Evolutionary conservation across 2,329 filamentous ascomycete species (phyloP), one percentile per base, ranked within the genome.

Genomic region (Coleophoma eucalyptorum): DNA sequence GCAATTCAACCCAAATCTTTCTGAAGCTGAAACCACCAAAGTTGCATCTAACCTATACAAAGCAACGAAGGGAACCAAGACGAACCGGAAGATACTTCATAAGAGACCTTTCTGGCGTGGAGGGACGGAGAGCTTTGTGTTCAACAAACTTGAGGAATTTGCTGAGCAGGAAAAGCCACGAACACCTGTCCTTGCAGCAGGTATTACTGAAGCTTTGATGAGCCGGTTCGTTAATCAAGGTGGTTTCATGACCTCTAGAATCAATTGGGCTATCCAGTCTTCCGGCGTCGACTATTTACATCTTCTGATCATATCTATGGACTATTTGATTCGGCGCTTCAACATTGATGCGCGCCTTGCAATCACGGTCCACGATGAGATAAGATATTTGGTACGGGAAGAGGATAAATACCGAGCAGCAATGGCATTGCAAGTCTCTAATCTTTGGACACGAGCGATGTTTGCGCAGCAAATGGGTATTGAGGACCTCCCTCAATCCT

Each of bases 241-340:
- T 34, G 90, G 87, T 19, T 99, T 96, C 71, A 86, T 99, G 73
- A 97, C 94, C 1, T 95, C 89, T 16, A 86, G 95, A 33, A 97
- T 99, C 71, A 99, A 99, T 66, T 99, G 94, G 94, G 94, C 94
- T 3, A 97, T 99, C 60, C 94, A 99, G 64, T 97, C 92, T 1
- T 96, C 90, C 0, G 94, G 95, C 5, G 93, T 97, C 4, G 95
- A 99, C 68, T 99, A 99, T 67, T 80, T 99, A 2, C 94, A 99
- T 64, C 83, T 99, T 4, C 79, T 99, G 16, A 90, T 99, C 56
- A 83, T 97, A 3, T 79, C 84, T 13, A 99, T 99, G 95, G 92
- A 97, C 66, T 96, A 96, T 64, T 79, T 99, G 3, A 86, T 86
- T 48, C 83, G 90, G 2, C 87, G 86, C 5, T 99, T 88, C 74